Percentiles rank a stretch among this genome's conserved stretches.
phyloP scores from a whole-genome alignment of 2,329 filamentous ascomycete genomes.

The Aspergillus sp. region DNA sequence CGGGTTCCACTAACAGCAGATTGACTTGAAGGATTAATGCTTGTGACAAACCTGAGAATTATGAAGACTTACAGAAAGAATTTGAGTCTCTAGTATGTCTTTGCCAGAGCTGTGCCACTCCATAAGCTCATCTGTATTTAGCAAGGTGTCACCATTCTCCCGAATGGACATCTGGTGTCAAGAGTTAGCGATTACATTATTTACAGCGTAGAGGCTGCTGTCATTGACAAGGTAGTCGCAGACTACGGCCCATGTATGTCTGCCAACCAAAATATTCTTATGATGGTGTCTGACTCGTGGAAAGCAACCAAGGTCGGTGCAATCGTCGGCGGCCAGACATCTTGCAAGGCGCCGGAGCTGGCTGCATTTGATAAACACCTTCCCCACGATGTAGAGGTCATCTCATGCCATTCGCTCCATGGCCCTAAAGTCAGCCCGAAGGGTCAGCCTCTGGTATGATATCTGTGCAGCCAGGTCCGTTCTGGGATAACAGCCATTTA shows the following conservation, averaged over 20 bases:
- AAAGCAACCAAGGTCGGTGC: constrained; percentile 87
- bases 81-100: constrained; percentile 76
- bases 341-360: constrained; percentile 95
- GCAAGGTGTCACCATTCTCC: constrained; percentile 78
- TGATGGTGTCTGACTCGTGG: constrained; percentile 16
- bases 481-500: constrained; percentile 21
- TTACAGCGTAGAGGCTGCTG: constrained; percentile 92
- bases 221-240: constrained; percentile 78
- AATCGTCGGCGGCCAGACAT: constrained; percentile 94
- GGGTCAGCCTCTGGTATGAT: constrained; percentile 72
- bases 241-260: constrained; percentile 83
- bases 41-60: constrained; percentile 86
- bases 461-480: constrained; percentile 7
- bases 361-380: constrained; percentile 84
- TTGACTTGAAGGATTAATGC: constrained; percentile 67
- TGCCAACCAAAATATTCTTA: constrained; percentile 4
- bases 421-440: constrained; percentile 80
- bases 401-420: constrained; percentile 94
- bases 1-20: constrained; percentile 17
- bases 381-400: constrained; percentile 78
- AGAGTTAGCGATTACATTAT: constrained; percentile 97
- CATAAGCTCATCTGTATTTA: constrained; percentile 42
- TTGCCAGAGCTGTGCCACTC: constrained; percentile 25
- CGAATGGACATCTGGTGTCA: constrained; percentile 92
- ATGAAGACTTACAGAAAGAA: constrained; percentile 67